Evolutionary conservation across 306 rosid genomes (phyloP).

Genomic region (Sechiopsis laciniata): DNA sequence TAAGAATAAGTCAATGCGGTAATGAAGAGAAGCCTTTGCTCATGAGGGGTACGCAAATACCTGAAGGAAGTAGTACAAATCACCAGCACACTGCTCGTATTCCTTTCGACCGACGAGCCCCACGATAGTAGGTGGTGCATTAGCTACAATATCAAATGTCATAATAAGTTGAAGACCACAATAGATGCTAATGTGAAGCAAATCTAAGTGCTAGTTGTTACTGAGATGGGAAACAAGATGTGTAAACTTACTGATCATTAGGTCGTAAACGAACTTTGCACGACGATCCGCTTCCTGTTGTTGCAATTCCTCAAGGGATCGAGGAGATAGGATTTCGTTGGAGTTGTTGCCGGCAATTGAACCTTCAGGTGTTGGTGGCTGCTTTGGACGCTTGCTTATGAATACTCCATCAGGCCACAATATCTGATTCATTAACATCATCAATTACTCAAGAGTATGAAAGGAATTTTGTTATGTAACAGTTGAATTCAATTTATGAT

Average conservation of each 20-base stretch:
- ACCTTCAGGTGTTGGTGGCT: conserved; percentile 44
- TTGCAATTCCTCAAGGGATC: conserved; percentile 43
- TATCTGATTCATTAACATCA: conserved; percentile 44
- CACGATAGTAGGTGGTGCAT: conserved; percentile 76
- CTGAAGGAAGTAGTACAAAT: conserved; percentile 91
- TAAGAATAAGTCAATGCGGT: neutral
- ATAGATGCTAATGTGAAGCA: neutral
- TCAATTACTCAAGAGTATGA: conserved; percentile 4
- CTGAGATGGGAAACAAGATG: neutral
- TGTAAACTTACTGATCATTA: conserved; percentile 66
- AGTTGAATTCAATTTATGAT: neutral
- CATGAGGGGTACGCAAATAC: conserved; percentile 30
- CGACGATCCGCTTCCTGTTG: conserved; percentile 65
- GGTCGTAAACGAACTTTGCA: conserved; percentile 80
- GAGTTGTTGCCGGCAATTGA: conserved; percentile 39
- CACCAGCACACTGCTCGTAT: conserved; percentile 91
- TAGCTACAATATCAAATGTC: conserved; percentile 41
- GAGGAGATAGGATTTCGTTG: conserved; percentile 45
- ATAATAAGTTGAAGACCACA: neutral
- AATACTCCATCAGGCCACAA: conserved; percentile 99
- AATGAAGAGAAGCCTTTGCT: neutral
- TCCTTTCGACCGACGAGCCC: conserved; percentile 89
- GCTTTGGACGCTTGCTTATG: conserved; percentile 84
- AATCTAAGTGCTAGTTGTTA: neutral
- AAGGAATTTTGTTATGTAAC: neutral